Base-by-base conservation (phyloP, 257 asterid species). In the Solanum virginianum region DNA sequence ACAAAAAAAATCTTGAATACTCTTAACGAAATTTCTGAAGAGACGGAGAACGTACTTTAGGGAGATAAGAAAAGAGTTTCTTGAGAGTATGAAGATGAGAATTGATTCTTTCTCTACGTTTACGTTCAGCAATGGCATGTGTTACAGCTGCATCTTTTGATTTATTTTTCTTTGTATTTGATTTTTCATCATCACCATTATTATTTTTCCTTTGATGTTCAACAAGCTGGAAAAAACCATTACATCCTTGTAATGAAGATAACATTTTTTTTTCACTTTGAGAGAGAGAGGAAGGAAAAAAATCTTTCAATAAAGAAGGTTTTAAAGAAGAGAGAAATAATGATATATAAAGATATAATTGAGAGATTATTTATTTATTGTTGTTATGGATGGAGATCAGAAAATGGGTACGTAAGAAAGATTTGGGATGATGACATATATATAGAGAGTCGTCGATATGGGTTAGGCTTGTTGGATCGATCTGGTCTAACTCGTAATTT, bases 71-170 rank as follows among this genome's bases (percentile, higher is more conserved):
- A 32, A 89, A 85, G 85, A 88, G 86, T 47, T 85, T 75, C n/a
- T 89, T 85, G 86, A 89, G 92, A 12, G 87, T 86, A 24, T 88
- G 74, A 14, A 86, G 63, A 66, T 89, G 92, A n/a, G 22, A 9
- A 82, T 89, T 89, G 74, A 89, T 88, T 86, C 90, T 85, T 65
- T 86, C 82, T 66, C 92, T 88, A 0, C 90, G 88, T 77, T 85
- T 82, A 8, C 87, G 81, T 80, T 89, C 92, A 0, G 92, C 89
- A 13, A 84, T 55, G 41, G 92, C 92, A 80, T 89, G 92, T 72
- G 84, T 88, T 54, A 57, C 13, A 15, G 89, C 84, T 16, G 89
- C 86, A 81, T 82, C 88, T 87, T 86, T 83, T 32, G 92, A 86
- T 80, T 89, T 85, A 51, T 4, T 83, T 68, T 71, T 83, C 39